Conservation (phyloP, 345 rosid species). For the Lagerstroemia speciosa region DNA sequence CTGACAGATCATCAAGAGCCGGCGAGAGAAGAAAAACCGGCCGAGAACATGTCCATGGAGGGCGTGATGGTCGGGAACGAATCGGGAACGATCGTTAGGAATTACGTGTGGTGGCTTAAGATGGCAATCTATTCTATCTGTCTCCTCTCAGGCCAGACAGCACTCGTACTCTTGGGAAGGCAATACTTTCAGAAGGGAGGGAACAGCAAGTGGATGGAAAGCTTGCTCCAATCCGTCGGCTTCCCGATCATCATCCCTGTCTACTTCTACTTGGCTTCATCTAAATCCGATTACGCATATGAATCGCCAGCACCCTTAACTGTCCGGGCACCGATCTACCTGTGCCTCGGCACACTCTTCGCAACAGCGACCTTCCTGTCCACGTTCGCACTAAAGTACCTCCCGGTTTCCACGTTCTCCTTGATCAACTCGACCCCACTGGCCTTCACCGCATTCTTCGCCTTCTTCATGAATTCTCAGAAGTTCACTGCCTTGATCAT, state of each 20-base stretch:
- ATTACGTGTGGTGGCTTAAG: constrained; percentile 1
- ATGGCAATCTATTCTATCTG: neutral
- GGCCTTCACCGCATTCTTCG: constrained; percentile 38
- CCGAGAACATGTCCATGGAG: neutral
- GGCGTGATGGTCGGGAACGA: neutral
- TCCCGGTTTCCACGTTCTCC: constrained; percentile 39
- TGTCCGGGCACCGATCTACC: constrained; percentile 12
- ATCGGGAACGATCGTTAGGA: neutral
- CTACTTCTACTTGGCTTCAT: constrained; percentile 13
- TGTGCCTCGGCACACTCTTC: constrained; percentile 19
- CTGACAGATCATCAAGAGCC: neutral
- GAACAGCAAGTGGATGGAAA: constrained; percentile 34
- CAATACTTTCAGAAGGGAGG: constrained; percentile 34
- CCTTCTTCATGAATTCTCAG: constrained; percentile 30
- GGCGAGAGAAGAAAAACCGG: neutral
- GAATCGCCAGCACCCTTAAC: neutral
- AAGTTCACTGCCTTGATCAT: constrained; percentile 32
- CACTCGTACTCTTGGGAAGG: constrained; percentile 26
- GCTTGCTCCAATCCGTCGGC: constrained; percentile 24
- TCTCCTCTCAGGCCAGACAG: constrained; percentile 26
- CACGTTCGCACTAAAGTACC: constrained; percentile 30
- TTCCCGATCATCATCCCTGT: constrained; percentile 30
- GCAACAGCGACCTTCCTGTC: constrained; percentile 17
- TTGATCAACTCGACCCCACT: constrained; percentile 31
- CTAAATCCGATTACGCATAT: neutral